These are phyloP conservation scores for Farysia itapuensis DNA, from an alignment of 1,284 basidiomycete genomes.

Conservation along the genomic window DNA sequence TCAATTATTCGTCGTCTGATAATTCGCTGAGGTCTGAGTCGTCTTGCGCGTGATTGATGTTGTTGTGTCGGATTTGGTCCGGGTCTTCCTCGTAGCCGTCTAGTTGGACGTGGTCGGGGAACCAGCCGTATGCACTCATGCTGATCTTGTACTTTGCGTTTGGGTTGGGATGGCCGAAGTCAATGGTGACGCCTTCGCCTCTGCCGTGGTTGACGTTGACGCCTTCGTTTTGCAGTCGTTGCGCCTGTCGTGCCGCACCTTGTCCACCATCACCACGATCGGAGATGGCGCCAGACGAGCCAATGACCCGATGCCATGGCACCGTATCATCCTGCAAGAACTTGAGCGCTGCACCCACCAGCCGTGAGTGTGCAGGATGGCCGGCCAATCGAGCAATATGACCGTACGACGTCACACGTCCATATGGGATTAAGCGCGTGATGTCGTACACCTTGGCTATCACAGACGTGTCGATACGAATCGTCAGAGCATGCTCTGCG, in stretches of 20 bases:
- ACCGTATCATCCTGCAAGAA: conserved; percentile 41
- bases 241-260: conserved; percentile 46
- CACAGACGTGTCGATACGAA: too few species aligned
- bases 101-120: conserved; percentile 21
- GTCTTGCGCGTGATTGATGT: not conserved
- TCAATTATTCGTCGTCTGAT: conserved; percentile 2
- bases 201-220: conserved; percentile 36
- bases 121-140: conserved; percentile 36
- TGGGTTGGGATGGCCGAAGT: conserved; percentile 25
- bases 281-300: conserved; percentile 48
- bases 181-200: conserved; percentile 27
- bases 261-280: conserved; percentile 55
- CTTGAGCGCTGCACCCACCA: conserved; percentile 54
- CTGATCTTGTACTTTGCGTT: conserved; percentile 31
- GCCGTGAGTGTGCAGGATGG: conserved; percentile 45
- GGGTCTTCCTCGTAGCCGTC: conserved; percentile 20
- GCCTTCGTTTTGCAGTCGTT: conserved; percentile 37
- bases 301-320: conserved; percentile 55
- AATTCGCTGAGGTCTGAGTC: conserved; percentile 21
- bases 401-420: conserved; percentile 55
- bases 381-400: conserved; percentile 53
- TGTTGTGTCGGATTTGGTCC: not conserved
- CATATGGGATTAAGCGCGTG: conserved; percentile 41
- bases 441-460: conserved; percentile 54
- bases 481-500: conserved; percentile 1